Base-by-base conservation (phyloP, 495 filamentous ascomycete species). In the Xylaria scruposa region DNA sequence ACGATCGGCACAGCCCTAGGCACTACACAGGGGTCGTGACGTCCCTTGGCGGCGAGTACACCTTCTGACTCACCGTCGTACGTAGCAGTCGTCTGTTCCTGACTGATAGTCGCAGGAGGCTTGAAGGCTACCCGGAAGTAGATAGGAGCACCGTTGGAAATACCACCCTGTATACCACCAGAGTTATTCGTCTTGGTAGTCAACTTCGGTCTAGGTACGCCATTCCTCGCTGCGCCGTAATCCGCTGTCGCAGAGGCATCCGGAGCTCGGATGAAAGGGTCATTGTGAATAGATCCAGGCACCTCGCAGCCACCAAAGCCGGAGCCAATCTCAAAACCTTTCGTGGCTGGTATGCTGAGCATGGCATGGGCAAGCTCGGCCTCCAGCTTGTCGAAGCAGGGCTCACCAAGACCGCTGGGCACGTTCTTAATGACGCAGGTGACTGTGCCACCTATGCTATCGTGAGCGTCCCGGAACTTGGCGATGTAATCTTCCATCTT, bases 61-160 rank as follows among this genome's bases (percentile, higher is more conserved):
- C 96, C 96, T 70, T 92, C 90, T 19, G 85, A 84, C 15, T 83
- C 80, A 8, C 90, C 88, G 67, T 89, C 90, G 81, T 97, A 98
- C 2, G 90, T 90, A 15, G 92, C 91, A 4, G 97, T 99, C 26
- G 84, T 83, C 83, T 99, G 96, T 31, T 93, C 93, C 83, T 95
- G 93, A 44, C 94, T 94, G 78, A 99, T 99, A 10, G 96, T 99
- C 10, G 96, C 96, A 9, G 96, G 90, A 1, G 95, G 92, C 85
- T 99, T 99, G 90, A 99, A 99, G 17, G 88, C 96, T 33, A 98
- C 90, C 58, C 91, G 91, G 89, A 99, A 98, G 87, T 95, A 98
- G 83, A 99, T 94, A 38, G 90, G 91, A 26, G 94, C 93, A 63
- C 97, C 96, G 81, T 99, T 99, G 64, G 92, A 92, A 80, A 99